Evolutionary conservation across 2,329 filamentous ascomycete species (phyloP), one percentile per base, ranked within the genome.

Genomic region (Zasmidium angulare): DNA sequence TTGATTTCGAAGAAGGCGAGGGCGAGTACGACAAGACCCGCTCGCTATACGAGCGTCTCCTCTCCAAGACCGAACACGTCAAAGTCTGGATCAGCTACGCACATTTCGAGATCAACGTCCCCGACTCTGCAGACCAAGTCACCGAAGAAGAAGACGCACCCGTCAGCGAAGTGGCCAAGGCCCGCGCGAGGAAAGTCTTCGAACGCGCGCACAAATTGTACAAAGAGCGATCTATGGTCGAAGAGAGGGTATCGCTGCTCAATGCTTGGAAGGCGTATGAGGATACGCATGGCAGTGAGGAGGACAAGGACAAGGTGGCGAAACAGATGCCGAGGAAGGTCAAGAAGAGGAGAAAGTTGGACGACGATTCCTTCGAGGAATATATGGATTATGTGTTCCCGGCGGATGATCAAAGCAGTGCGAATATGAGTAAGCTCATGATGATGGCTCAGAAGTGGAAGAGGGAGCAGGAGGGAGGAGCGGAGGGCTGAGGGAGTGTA

Each of bases 61-160:
- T 99, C 47, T 82, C 91, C 70, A 97, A 96, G 86, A 96, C 95
- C n/a, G 89, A 95, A 71, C 95, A 99, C 72, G 92, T 97, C 81
- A 99, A 98, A 81, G 95, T 99, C 61, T 99, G 95, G 95, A 96
- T 95, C 76, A 93, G 90, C 75, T 99, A 93, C 77, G 95, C 95
- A n/a, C 90, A 96, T 75, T 98, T 99, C 72, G 95, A 99, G 77
- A 91, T 98, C 79, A 93, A 95, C 74, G 87, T 96, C 0, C 91
- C 92, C 48, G 92, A 96, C 58, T 81, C 84, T 20, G 85, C 86
- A 54, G 85, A 89, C 46, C 87, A 82, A 11, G 78, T 77, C 2
- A 78, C 79, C 11, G 80, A 83, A 21, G 82, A 88, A 77, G 82
- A 84, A 49, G 84, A 83, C 58, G 76, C 76, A 46, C 79, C 82